Conservation (phyloP, 352 stramenopile genomes). For the Phytopythium cucurbitacearum region DNA sequence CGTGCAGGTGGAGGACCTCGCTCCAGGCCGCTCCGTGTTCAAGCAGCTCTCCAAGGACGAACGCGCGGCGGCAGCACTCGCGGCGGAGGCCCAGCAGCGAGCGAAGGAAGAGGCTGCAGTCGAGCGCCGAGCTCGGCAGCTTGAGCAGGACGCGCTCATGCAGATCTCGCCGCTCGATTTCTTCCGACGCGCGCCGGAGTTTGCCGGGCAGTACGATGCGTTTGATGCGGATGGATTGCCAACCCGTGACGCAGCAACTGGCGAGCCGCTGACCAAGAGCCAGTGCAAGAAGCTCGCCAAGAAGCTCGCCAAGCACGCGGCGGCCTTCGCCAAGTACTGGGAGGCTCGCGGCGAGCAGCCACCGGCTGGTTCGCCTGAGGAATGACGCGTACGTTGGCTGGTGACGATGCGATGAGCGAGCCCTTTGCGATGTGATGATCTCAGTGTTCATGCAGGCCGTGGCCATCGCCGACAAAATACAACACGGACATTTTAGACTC, state of each 20-base stretch:
- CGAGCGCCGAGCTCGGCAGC: conserved; percentile 31
- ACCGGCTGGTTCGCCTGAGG: too few species aligned
- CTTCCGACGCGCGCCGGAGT: conserved; percentile 44
- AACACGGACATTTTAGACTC: not conserved
- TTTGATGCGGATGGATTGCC: conserved; percentile 63
- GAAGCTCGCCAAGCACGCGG: conserved; percentile 64
- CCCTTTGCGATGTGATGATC: not conserved
- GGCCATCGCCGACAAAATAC: too few species aligned
- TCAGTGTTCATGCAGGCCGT: not conserved
- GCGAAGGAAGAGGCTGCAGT: conserved; percentile 6
- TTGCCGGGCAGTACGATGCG: conserved; percentile 33
- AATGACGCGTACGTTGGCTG: conserved; percentile 3
- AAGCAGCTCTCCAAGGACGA: conserved; percentile 47
- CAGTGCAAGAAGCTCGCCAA: conserved; percentile 78
- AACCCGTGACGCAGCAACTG: conserved; percentile 27
- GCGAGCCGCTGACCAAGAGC: conserved; percentile 51
- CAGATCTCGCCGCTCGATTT: conserved; percentile 52
- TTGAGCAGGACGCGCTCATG: conserved; percentile 62
- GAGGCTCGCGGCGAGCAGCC: conserved; percentile 2
- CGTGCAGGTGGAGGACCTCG: conserved; percentile 67
- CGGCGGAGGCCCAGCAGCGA: conserved; percentile 1
- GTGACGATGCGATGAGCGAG: conserved; percentile 3
- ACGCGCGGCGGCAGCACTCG: conserved; percentile 13
- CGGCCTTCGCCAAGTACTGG: conserved; percentile 69
- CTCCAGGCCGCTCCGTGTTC: conserved; percentile 52